Evolutionary conservation across 805 yeast genomes (phyloP).

Genomic region (Wickerhamomyces tratensis): DNA sequence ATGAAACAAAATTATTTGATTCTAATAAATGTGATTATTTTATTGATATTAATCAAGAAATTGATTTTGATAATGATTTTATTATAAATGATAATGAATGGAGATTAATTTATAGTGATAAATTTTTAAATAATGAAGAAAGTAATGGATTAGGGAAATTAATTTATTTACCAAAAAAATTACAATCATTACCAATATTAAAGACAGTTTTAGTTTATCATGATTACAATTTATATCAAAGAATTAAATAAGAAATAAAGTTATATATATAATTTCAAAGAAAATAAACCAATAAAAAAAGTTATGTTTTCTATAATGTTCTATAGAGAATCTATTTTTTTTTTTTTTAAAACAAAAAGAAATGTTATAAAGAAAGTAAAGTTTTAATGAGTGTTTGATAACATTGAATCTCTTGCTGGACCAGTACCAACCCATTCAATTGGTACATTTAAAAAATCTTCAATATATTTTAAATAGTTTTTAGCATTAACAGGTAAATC

Average conservation of each 20-base stretch:
- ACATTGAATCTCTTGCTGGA: conserved; percentile 92
- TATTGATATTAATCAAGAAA: conserved; percentile 50
- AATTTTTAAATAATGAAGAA: conserved; percentile 42
- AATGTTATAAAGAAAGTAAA: neutral
- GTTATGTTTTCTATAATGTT: neutral
- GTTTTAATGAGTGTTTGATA: conserved; percentile 36
- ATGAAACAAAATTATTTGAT: conserved; percentile 41
- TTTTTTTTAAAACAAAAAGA: neutral
- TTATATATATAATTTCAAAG: no score
- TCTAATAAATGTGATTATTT: conserved; percentile 55
- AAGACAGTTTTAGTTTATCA: conserved; percentile 32
- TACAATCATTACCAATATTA: conserved; percentile 13
- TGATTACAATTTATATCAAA: conserved; percentile 38
- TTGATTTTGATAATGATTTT: conserved; percentile 22
- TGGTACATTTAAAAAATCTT: conserved; percentile 74
- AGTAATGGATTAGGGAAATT: conserved; percentile 46
- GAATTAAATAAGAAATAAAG: neutral
- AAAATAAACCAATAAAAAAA: neutral
- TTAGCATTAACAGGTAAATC: conserved; percentile 86
- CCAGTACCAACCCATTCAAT: conserved; percentile 98
- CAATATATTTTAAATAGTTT: conserved; percentile 77
- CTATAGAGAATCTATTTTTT: no score
- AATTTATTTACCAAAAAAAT: conserved; percentile 35
- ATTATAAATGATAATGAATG: conserved; percentile 24
- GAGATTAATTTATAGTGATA: conserved; percentile 37